These are phyloP conservation scores for Exophiala phaeomuriformis DNA, from an alignment of 2,329 filamentous ascomycete genomes.

Conservation along the genomic window DNA sequence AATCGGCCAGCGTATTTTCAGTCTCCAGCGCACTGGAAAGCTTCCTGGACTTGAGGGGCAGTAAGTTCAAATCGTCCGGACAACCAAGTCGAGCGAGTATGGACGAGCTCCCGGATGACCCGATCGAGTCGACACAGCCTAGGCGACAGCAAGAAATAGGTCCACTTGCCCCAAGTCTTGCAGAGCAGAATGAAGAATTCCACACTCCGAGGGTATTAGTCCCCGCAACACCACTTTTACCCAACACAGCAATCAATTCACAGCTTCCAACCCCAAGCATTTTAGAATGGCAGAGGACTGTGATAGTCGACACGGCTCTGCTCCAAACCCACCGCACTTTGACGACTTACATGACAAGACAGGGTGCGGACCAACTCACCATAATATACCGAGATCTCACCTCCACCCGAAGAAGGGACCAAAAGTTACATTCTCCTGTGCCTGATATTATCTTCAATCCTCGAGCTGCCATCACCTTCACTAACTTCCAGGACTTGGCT, in stretches of 20 bases:
- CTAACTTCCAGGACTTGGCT: conserved; percentile 63
- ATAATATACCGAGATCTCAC: conserved; percentile 27
- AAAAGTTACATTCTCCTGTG: conserved; percentile 42
- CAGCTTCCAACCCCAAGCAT: not conserved
- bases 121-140: conserved; percentile 21
- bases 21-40: conserved; percentile 17
- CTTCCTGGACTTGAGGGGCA: conserved; percentile 24
- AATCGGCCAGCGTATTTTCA: conserved; percentile 2
- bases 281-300: conserved; percentile 5
- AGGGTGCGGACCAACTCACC: conserved; percentile 7
- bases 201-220: conserved; percentile 1
- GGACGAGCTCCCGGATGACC: conserved; percentile 17
- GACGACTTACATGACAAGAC: conserved; percentile 13
- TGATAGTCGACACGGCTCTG: conserved; percentile 18
- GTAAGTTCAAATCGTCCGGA: conserved; percentile 18
- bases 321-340: conserved; percentile 12
- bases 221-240: conserved; percentile 3
- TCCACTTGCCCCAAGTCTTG: not conserved
- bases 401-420: not conserved
- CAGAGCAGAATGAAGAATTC: not conserved
- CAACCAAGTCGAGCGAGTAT: not conserved
- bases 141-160: not conserved
- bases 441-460: conserved; percentile 67
- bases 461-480: conserved; percentile 60
- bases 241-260: not conserved